A percentile compares a stretch with the other conserved stretches of the same genome.
These are phyloP conservation scores for Didymella segeticola DNA, from an alignment of 2,329 filamentous ascomycete species.

Conservation along the genomic window DNA sequence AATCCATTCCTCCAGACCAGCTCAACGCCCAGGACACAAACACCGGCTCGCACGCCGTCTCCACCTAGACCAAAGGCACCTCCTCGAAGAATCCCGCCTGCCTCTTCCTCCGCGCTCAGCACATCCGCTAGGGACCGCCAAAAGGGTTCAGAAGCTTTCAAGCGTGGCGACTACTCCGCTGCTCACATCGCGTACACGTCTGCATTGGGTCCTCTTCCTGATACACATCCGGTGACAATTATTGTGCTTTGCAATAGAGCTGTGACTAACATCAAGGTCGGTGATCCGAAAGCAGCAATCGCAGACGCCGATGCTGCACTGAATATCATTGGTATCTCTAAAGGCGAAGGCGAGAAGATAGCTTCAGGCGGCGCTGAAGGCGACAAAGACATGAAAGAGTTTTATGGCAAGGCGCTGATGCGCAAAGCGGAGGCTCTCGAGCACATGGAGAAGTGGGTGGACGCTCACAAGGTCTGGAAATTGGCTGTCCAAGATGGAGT, in stretches of 20 bases:
- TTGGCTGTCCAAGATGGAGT: slow-evolving; percentile 82
- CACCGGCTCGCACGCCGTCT: slow-evolving; percentile 50
- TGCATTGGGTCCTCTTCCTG: slow-evolving; percentile 76
- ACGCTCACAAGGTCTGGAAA: slow-evolving; percentile 82
- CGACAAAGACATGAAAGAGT: slow-evolving; percentile 86
- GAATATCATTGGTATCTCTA: slow-evolving; percentile 76
- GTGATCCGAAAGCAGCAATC: slow-evolving; percentile 87
- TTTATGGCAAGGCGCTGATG: slow-evolving; percentile 91
- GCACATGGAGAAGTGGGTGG: slow-evolving; percentile 91
- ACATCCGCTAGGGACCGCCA: slow-evolving; percentile 79
- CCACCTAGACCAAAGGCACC: slow-evolving; percentile 57
- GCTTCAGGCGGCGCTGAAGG: slow-evolving; percentile 65
- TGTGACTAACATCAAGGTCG: slow-evolving; percentile 87
- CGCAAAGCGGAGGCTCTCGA: slow-evolving; percentile 96
- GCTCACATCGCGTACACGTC: slow-evolving; percentile 84
- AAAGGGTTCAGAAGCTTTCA: slow-evolving; percentile 87
- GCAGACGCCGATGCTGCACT: slow-evolving; percentile 83
- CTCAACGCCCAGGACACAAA: slow-evolving; percentile 34
- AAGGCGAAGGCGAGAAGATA: slow-evolving; percentile 82
- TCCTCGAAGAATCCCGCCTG: slow-evolving; percentile 67
- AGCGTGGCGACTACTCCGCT: slow-evolving; percentile 87
- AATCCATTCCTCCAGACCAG: slow-evolving; percentile 49
- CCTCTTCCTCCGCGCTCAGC: slow-evolving; percentile 73
- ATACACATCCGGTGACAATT: slow-evolving; percentile 81
- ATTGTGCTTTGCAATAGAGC: slow-evolving; percentile 92